A percentile compares a stretch with the other conserved stretches of the same genome.
phyloP scores from a whole-genome alignment of 2,329 filamentous ascomycete genomes.

The Fusarium sp. region DNA sequence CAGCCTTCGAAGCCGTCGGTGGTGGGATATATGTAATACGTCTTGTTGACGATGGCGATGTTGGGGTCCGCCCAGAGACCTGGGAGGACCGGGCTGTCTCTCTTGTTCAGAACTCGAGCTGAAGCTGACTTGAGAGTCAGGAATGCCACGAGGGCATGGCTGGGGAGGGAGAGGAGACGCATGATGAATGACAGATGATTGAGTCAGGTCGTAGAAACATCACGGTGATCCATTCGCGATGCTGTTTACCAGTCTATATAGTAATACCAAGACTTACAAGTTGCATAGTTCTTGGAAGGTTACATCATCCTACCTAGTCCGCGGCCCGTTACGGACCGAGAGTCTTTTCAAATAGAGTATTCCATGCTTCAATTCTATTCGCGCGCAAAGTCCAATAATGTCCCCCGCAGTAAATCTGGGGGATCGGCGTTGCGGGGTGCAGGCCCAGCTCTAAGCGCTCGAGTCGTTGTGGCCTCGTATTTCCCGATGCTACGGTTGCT shows the following conservation, averaged over 20 bases:
- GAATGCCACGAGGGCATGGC: background rate
- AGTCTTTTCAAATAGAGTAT: background rate
- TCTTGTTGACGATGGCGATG: constrained; percentile 58
- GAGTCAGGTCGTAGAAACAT: accelerated
- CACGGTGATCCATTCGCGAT: background rate
- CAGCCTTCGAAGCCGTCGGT: constrained; percentile 61
- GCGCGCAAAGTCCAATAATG: constrained; percentile 10
- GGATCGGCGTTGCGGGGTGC: constrained; percentile 31
- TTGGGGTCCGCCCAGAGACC: constrained; percentile 63
- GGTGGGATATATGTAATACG: constrained; percentile 63
- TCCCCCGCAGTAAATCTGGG: constrained; percentile 22
- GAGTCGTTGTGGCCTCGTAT: constrained; percentile 16
- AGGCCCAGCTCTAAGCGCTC: constrained; percentile 18
- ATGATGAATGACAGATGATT: background rate
- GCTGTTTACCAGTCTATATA: constrained; percentile 1
- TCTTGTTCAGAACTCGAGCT: constrained; percentile 19
- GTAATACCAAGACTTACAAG: too few relatives aligned
- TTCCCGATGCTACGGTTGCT: constrained; percentile 7
- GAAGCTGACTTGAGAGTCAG: background rate
- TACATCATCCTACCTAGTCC: background rate
- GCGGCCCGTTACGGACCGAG: constrained; percentile 22
- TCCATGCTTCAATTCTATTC: constrained; percentile 11
- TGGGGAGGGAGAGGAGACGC: constrained; percentile 7
- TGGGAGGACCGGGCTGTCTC: constrained; percentile 54
- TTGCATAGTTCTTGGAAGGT: background rate